Evolutionary conservation across 2,329 filamentous ascomycete species (phyloP).

Genomic region (Elsinoe arachidis): DNA sequence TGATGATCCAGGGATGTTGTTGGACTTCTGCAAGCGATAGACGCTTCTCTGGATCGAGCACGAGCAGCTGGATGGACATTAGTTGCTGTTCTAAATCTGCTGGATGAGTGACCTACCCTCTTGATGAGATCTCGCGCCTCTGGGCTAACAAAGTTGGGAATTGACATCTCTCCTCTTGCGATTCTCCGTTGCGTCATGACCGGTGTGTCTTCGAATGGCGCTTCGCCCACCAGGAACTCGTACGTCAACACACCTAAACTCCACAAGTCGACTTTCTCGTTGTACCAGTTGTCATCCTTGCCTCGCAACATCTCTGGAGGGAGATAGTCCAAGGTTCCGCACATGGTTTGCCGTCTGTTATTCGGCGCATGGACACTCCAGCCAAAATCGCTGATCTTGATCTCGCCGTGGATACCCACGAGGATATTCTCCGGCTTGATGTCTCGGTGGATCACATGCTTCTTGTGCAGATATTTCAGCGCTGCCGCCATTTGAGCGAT

Average conservation of each 20-base stretch:
- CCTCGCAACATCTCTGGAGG: slow-evolving; percentile 20
- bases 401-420: slow-evolving; percentile 19
- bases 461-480: slow-evolving; percentile 19
- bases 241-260: slow-evolving; percentile 19
- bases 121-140: slow-evolving; percentile 19
- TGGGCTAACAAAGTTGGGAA: slow-evolving; percentile 18
- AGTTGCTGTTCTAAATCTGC: neutral
- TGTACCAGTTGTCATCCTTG: slow-evolving; percentile 18
- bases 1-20: slow-evolving; percentile 20
- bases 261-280: slow-evolving; percentile 20
- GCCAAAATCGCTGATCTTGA: slow-evolving; percentile 20
- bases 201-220: slow-evolving; percentile 19
- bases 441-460: slow-evolving; percentile 19
- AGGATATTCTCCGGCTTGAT: slow-evolving; percentile 21
- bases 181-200: slow-evolving; percentile 19
- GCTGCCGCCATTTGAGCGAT: slow-evolving; percentile 19
- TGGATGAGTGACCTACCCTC: slow-evolving; percentile 19
- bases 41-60: slow-evolving; percentile 18
- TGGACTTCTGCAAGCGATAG: slow-evolving; percentile 17
- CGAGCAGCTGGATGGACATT: slow-evolving; percentile 15
- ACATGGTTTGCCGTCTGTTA: slow-evolving; percentile 19
- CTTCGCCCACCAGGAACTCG: slow-evolving; percentile 19
- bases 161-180: slow-evolving; percentile 19
- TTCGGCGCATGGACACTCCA: slow-evolving; percentile 20
- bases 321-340: slow-evolving; percentile 19